Conservation (phyloP, 1,284 basidiomycete genomes). For the Rhodotorula sp. region DNA sequence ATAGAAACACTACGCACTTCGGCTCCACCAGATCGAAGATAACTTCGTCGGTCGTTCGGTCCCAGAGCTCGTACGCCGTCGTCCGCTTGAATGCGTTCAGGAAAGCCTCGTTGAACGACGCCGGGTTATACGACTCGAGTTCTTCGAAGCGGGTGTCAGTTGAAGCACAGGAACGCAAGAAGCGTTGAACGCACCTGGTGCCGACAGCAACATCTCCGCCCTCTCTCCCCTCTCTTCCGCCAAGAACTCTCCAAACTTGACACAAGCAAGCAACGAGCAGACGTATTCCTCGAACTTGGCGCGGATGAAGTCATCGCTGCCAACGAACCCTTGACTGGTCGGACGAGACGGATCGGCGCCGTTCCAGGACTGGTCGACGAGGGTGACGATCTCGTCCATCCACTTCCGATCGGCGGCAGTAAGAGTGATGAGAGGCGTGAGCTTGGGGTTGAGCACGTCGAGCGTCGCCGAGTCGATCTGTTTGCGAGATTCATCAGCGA, state of each 20-base stretch:
- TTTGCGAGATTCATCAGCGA: background rate
- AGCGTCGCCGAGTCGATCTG: slow-evolving; percentile 80
- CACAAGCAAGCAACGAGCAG: slow-evolving; percentile 70
- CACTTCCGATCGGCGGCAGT: slow-evolving; percentile 94
- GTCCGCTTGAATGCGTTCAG: slow-evolving; percentile 78
- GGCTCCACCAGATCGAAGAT: slow-evolving; percentile 91
- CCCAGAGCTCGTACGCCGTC: slow-evolving; percentile 81
- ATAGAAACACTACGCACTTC: slow-evolving; percentile 24
- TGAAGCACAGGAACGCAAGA: background rate
- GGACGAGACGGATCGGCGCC: slow-evolving; percentile 60
- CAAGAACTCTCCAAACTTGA: slow-evolving; percentile 81
- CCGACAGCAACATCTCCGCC: slow-evolving; percentile 54
- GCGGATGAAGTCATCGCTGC: slow-evolving; percentile 87
- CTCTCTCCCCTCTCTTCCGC: slow-evolving; percentile 53
- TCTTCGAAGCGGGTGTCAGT: slow-evolving; percentile 9
- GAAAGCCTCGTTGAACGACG: slow-evolving; percentile 72
- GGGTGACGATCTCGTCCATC: slow-evolving; percentile 78
- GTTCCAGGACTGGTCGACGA: slow-evolving; percentile 78
- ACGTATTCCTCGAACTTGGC: slow-evolving; percentile 76
- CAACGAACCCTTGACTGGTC: slow-evolving; percentile 74
- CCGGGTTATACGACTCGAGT: slow-evolving; percentile 49
- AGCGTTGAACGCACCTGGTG: slow-evolving; percentile 38
- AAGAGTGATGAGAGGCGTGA: slow-evolving; percentile 74
- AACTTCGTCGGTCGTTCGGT: slow-evolving; percentile 77
- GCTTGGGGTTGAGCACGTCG: slow-evolving; percentile 76